Base-by-base conservation (phyloP, 2,329 filamentous ascomycete species). In the Cordyceps tenuipes region DNA sequence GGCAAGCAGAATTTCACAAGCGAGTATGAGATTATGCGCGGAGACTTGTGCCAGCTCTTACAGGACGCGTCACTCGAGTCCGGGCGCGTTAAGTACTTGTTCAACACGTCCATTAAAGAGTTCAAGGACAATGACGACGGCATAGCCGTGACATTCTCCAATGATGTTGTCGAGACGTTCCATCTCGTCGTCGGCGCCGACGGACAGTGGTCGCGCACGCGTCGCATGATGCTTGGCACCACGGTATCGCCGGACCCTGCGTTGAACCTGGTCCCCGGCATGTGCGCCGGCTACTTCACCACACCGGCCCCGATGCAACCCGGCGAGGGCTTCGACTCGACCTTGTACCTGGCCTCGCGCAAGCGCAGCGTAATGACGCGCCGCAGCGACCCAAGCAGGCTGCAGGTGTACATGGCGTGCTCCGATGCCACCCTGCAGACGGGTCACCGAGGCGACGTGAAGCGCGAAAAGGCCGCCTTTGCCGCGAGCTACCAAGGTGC, bases 131-230 rank as follows among this genome's bases (percentile, higher is more conserved):
- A 76, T 8, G 64, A 70, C 0, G 53, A 69, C 1, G 49, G 61
- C 1, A 74, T 81, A 0, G 62, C 69, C 2, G 75, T 77, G 0
- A 59, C 63, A 2, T 76, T 84, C 57, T 70, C 71, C 1, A 72
- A 81, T 60, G 79, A 78, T 2, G 67, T 67, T 12, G 69, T 64
- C 0, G 73, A 75, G 9, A 67, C 64, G 0, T 85, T 74, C 53
- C 81, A 84, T 64, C 66, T 85, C 0, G 63, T 85, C 0, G 75
- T 85, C 47, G 81, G 78, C 6, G 81, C 82, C 3, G 82, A 85
- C 61, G 83, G 83, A 0, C 75, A 79, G 48, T 71, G 76, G 5
- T 84, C 81, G 0, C 75, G 72, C 34, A 77, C 77, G 2, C 74
- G 81, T 19, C 74, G 68, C 51, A 71, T 73, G 53, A 75, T 79